Conservation (phyloP, 1,139 yeast genomes). For the Nakaseomyces glabratus region DNA sequence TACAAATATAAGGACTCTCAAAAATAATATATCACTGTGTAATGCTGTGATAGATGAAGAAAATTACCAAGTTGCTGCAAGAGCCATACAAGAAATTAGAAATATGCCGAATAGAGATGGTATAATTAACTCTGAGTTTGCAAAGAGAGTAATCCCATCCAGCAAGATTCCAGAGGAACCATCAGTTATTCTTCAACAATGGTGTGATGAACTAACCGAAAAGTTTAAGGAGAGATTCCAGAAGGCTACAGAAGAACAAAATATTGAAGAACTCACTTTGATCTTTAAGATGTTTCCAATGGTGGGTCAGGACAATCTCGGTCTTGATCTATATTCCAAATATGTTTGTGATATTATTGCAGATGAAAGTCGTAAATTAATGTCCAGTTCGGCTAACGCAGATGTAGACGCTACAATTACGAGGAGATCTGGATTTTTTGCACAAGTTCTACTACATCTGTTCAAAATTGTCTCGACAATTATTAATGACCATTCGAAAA, state of each 20-base stretch:
- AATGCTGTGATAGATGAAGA: conserved; percentile 32
- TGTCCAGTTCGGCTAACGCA: conserved; percentile 28
- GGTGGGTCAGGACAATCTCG: conserved; percentile 61
- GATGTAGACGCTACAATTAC: conserved; percentile 13
- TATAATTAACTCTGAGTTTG: conserved; percentile 57
- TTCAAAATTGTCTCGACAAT: conserved; percentile 82
- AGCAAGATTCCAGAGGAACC: conserved; percentile 85
- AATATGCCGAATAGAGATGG: conserved; percentile 43
- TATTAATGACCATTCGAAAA: conserved; percentile 74
- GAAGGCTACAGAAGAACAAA: conserved; percentile 54
- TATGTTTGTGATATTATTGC: conserved; percentile 82
- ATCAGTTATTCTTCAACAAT: conserved; percentile 42
- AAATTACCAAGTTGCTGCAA: conserved; percentile 56
- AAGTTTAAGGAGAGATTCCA: conserved; percentile 57
- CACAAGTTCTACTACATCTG: conserved; percentile 62
- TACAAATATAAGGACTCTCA: conserved; percentile 49
- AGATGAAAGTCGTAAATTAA: conserved; percentile 53
- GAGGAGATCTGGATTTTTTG: conserved; percentile 39
- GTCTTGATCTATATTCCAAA: conserved; percentile 70
- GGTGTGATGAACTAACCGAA: conserved; percentile 49
- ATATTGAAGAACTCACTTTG: conserved; percentile 58
- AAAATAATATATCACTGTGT: conserved; percentile 24
- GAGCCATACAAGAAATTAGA: conserved; percentile 64
- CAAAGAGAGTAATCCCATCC: conserved; percentile 80
- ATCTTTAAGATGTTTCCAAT: conserved; percentile 77